Base-by-base conservation (phyloP, 2,329 filamentous ascomycete genomes). In the Fragosphaeria purpurea region DNA sequence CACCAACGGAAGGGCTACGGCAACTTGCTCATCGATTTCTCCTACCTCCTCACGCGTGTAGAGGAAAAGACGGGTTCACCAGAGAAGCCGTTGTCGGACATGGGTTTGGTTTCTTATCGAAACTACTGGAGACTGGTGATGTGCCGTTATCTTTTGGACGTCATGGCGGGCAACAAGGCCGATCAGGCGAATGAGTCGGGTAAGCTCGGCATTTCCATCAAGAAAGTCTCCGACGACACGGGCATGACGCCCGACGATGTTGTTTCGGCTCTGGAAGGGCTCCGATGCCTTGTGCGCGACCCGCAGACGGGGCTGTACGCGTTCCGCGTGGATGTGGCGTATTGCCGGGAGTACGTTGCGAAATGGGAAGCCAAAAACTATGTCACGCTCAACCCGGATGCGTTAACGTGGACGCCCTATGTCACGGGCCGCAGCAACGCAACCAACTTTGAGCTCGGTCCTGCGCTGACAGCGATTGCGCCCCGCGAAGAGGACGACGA, bases 1-100 rank as follows among this genome's bases (percentile, higher is more conserved):
- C 93, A 97, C 63, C 91, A 96, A 70, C 84, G 94, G 50, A 95
- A 96, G 66, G 93, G 93, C 51, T 98, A 97, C 59, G 93, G 94
- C 6, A 91, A 96, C 61, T 82, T 97, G 30, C 77, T 98, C 44
- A 98, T 98, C 59, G 93, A 98, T 64, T 98, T 98, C 65, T 98
- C 93, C 1, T 98, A 98, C 63, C 82, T 98, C 6, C 79, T 98
- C 44, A 97, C 94, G 0, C 82, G 89, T 47, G 88, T 94, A 1
- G 93, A 98, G 67, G 80, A 84, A 60, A 95, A 96, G 67, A 94
- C 89, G 0, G 93, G 93, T 8, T 96, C 91, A 1, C 93, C 93
- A 0, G 93, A 98, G 65, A 98, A 98, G 67, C 93, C 93, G 0
- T 76, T 98, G 4, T 97, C 93, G 0, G 93, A 98, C 63, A 96